phyloP scores from a whole-genome alignment of 352 stramenopile genomes.

The Pythium aristosporum region DNA sequence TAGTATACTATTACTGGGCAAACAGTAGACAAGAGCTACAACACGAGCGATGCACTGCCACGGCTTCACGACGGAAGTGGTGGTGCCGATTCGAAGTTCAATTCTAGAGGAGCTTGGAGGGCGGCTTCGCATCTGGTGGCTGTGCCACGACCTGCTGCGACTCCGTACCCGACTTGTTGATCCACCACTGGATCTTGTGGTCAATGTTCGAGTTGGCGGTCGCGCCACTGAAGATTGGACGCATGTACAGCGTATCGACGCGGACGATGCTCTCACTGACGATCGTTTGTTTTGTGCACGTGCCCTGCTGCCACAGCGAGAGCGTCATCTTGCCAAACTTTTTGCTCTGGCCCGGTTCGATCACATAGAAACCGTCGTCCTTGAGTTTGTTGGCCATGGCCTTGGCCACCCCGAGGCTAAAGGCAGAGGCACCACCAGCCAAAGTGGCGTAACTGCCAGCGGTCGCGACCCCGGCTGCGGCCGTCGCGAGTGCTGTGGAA shows the following conservation, averaged over 20 bases:
- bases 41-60: too few species aligned
- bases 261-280: conserved; percentile 36
- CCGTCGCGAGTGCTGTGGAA: conserved; percentile 14
- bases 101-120: too few species aligned
- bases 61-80: too few species aligned
- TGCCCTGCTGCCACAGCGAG: conserved; percentile 52
- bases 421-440: conserved; percentile 33
- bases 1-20: too few species aligned
- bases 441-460: conserved; percentile 23
- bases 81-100: too few species aligned
- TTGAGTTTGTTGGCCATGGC: conserved; percentile 37
- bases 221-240: conserved; percentile 51
- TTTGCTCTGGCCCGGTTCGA: conserved; percentile 29
- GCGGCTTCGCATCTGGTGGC: too few species aligned
- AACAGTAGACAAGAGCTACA: too few species aligned
- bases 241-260: conserved; percentile 49
- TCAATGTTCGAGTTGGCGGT: conserved; percentile 43
- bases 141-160: too few species aligned
- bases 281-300: conserved; percentile 40
- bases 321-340: conserved; percentile 42
- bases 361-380: conserved; percentile 34
- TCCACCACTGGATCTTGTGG: conserved; percentile 50
- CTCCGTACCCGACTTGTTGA: conserved; percentile 37
- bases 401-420: conserved; percentile 37
- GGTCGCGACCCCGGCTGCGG: conserved; percentile 2